Evolutionary conservation across 2,329 filamentous ascomycete species (phyloP), one percentile per base, ranked within the genome.

Genomic region (Sporothrix brunneoviolacea): DNA sequence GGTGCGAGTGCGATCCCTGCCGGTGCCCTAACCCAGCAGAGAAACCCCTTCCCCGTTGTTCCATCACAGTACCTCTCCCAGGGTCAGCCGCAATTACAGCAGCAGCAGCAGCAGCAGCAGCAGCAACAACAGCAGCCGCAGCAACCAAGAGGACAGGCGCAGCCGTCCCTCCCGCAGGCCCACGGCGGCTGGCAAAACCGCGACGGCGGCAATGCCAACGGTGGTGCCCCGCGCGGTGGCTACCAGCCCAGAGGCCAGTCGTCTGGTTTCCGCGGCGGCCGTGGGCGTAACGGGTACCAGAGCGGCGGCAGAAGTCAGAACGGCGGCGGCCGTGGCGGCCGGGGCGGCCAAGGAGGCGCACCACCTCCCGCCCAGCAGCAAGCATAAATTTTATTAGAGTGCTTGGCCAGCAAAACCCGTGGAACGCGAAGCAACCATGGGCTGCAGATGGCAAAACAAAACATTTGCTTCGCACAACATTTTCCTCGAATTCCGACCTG

Each of bases 161-260:
- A 57, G 46, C 55, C 55, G n/a, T 48, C 54, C 2, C 21, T 56
- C 8, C 54, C 56, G 6, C 56, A 58, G 19, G 22, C 54, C 1
- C 53, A 58, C 40, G 54, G 54, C 16, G 56, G 54, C 24, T 58
- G 56, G 54, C 52, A 56, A 30, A 41, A 40, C 32, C 28, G 42
- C 12, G 42, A 47, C n/a, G 51, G 49, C 27, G 38, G 30, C 8
- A 16, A 37, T 15, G 28, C 24, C 30, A 42, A 39, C 33, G 36
- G 36, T 37, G 39, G 50, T 27, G 38, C 24, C 6, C 37, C 37
- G 13, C 37, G 42, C 8, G 50, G 52, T 7, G 47, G 51, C 18
- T 48, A 36, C 35, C 33, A 46, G 33, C 4, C 10, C 2, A 8
- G 52, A 12, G 52, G 52, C 16, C 52, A 51, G 22, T n/a, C 44